Evolutionary conservation across 352 stramenopile species (phyloP).

Genomic region (Phytophthora litchii): DNA sequence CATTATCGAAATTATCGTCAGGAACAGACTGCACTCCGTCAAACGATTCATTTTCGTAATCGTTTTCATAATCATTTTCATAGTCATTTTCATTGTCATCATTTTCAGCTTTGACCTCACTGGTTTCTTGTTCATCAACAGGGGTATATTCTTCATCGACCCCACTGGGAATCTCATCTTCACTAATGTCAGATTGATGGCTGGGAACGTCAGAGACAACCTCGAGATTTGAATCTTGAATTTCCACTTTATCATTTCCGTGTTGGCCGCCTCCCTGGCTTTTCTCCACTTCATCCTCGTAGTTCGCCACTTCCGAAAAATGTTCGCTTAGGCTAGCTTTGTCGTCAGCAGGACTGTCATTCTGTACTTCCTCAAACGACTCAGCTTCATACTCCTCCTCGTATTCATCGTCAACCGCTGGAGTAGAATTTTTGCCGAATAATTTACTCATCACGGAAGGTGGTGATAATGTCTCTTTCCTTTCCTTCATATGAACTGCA

Average conservation of each 20-base stretch:
- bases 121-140: constrained; percentile 6
- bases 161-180: constrained; percentile 6
- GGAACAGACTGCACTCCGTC: constrained; percentile 32
- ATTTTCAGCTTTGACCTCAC: background rate
- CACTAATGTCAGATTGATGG: constrained; percentile 2
- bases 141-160: constrained; percentile 15
- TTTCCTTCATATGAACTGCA: background rate
- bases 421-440: constrained; percentile 9
- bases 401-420: constrained; percentile 21
- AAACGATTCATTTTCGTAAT: constrained; percentile 61
- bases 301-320: constrained; percentile 10
- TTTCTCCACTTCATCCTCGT: constrained; percentile 18
- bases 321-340: background rate
- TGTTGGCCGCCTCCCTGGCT: background rate
- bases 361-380: constrained; percentile 40
- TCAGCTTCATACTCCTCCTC: constrained; percentile 40
- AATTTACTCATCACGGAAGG: constrained; percentile 21
- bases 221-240: constrained; percentile 10
- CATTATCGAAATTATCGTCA: constrained; percentile 9
- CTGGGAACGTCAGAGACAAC: constrained; percentile 20
- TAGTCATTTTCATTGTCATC: constrained; percentile 12
- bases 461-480: background rate
- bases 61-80: constrained; percentile 32
- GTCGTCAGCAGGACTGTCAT: constrained; percentile 6
- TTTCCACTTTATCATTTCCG: constrained; percentile 1